Conservation (phyloP, 108 stramenopile species). For the Heterococcus sp. region DNA sequence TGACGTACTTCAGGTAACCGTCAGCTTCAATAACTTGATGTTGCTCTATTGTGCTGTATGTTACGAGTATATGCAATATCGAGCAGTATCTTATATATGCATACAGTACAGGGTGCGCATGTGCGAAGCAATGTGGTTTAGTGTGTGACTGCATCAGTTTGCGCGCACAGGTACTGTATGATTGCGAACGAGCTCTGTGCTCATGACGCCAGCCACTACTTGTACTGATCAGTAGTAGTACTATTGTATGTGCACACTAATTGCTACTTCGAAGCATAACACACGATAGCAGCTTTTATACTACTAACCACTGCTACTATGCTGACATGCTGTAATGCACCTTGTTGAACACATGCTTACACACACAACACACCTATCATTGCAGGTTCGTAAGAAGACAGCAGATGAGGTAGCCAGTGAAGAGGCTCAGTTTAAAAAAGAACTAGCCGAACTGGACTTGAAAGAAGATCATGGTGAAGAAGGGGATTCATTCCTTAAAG, state of each 20-base stretch:
- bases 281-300: too few species aligned
- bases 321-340: background rate
- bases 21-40: background rate
- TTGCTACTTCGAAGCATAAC: too few species aligned
- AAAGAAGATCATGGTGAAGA: slow-evolving; percentile 82
- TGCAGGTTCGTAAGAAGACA: slow-evolving; percentile 48
- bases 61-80: slow-evolving; percentile 3
- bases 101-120: too few species aligned
- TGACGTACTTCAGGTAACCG: slow-evolving; percentile 21
- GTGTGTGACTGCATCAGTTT: background rate
- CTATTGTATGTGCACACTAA: too few species aligned
- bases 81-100: too few species aligned
- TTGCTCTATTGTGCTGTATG: background rate
- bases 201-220: too few species aligned
- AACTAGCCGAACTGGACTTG: slow-evolving; percentile 60
- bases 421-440: slow-evolving; percentile 63
- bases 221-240: too few species aligned
- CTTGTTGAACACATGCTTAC: background rate
- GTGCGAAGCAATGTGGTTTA: background rate
- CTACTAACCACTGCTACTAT: too few species aligned
- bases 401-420: slow-evolving; percentile 54
- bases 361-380: too few species aligned
- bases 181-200: background rate
- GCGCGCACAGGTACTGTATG: background rate
- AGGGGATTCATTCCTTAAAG: slow-evolving; percentile 42